These are phyloP conservation scores for Mycena venus DNA, from an alignment of 768 basidiomycete species.

Conservation along the genomic window DNA sequence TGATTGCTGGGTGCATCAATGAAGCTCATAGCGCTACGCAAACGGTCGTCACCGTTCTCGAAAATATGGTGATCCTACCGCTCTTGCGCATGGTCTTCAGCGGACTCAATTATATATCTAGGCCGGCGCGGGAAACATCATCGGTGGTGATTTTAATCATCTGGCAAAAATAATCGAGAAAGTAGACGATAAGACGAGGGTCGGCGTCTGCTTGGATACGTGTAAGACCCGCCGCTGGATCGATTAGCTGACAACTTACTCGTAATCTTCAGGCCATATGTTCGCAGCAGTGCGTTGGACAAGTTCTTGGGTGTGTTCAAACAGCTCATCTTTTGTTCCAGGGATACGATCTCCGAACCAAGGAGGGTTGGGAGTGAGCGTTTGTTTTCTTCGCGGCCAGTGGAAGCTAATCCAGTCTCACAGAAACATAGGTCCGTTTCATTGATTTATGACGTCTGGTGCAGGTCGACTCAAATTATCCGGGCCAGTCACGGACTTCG, in stretches of 20 bases:
- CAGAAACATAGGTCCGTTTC: slow-evolving; percentile 25
- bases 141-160: slow-evolving; percentile 80
- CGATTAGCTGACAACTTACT: neutral
- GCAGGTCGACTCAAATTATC: neutral
- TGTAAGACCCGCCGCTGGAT: slow-evolving; percentile 58
- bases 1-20: slow-evolving; percentile 82
- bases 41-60: slow-evolving; percentile 74
- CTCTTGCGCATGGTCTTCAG: neutral
- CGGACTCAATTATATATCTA: slow-evolving; percentile 39
- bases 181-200: slow-evolving; percentile 79
- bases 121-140: slow-evolving; percentile 85
- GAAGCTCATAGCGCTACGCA: slow-evolving; percentile 74
- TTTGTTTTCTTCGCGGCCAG: slow-evolving; percentile 26
- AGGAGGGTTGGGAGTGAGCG: slow-evolving; percentile 78
- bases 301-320: no score
- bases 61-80: slow-evolving; percentile 84
- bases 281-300: slow-evolving; percentile 75
- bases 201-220: slow-evolving; percentile 90
- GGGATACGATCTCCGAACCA: slow-evolving; percentile 87
- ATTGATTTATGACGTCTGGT: neutral
- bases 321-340: slow-evolving; percentile 38
- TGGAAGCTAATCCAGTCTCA: slow-evolving; percentile 39
- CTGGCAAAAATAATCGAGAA: slow-evolving; percentile 75
- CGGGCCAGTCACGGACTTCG: slow-evolving; percentile 73
- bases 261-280: slow-evolving; percentile 69